Evolutionary conservation across 2,329 filamentous ascomycete species (phyloP).

Genomic region (Penicillium sp.): DNA sequence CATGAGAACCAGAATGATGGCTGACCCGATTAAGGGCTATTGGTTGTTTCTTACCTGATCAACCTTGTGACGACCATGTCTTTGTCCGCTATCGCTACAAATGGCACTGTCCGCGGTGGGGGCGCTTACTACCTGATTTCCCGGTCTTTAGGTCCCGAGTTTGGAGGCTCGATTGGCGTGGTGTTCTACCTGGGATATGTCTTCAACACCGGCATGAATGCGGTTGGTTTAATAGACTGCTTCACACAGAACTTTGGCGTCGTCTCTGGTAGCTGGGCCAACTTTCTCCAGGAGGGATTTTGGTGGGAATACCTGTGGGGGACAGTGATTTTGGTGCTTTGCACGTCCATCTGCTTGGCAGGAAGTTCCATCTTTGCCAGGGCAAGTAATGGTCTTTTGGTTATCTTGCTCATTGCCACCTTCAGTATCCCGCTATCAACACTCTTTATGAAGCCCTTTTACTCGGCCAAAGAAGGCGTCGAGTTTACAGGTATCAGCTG

Average conservation of each 20-base stretch:
- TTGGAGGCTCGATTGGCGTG: conserved; percentile 80
- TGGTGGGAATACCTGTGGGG: conserved; percentile 74
- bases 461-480: conserved; percentile 55
- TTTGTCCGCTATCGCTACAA: conserved; percentile 81
- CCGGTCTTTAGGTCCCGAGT: conserved; percentile 76
- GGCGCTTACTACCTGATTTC: conserved; percentile 88
- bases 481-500: conserved; percentile 72
- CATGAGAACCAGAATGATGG: conserved; percentile 8
- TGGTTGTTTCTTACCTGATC: conserved; percentile 69
- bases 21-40: conserved; percentile 51
- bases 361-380: conserved; percentile 75
- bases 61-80: conserved; percentile 81
- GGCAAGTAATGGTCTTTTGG: conserved; percentile 69
- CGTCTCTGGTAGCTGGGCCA: conserved; percentile 50
- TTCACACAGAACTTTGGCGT: conserved; percentile 67
- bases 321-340: conserved; percentile 63
- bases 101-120: conserved; percentile 80
- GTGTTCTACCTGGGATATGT: conserved; percentile 88
- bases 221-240: conserved; percentile 79
- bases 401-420: conserved; percentile 65
- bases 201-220: conserved; percentile 80
- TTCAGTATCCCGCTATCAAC: conserved; percentile 79
- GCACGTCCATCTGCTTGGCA: conserved; percentile 69
- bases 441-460: conserved; percentile 61
- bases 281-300: conserved; percentile 62